Evolutionary conservation across 306 rosid genomes (phyloP).

Genomic region (Sesbania bispinosa): DNA sequence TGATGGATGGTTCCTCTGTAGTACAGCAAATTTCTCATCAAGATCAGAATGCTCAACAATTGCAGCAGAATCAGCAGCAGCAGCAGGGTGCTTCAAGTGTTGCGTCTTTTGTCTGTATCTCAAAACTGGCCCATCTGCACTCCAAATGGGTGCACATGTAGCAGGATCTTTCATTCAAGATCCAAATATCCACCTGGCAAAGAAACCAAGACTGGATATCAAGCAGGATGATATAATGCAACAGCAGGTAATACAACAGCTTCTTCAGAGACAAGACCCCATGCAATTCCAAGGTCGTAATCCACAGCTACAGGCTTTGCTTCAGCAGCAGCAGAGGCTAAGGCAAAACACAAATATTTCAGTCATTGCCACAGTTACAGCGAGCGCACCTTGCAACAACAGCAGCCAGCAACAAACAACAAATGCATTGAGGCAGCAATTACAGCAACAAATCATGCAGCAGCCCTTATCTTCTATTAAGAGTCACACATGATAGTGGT

Average conservation of each 20-base stretch:
- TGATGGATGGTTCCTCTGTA: conserved; percentile 84
- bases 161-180: conserved; percentile 75
- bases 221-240: conserved; percentile 81
- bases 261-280: conserved; percentile 81
- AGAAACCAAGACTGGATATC: conserved; percentile 80
- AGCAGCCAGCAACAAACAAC: conserved; percentile 69
- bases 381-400: conserved; percentile 73
- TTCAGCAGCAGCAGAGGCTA: conserved; percentile 77
- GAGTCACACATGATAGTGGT: conserved; percentile 68
- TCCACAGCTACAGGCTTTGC: conserved; percentile 69
- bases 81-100: conserved; percentile 74
- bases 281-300: conserved; percentile 74
- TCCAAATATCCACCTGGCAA: conserved; percentile 64
- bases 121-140: conserved; percentile 56
- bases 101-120: conserved; percentile 52
- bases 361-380: conserved; percentile 87
- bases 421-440: conserved; percentile 78
- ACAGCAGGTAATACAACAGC: conserved; percentile 77
- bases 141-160: conserved; percentile 55
- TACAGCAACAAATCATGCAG: conserved; percentile 73
- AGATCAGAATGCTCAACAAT: conserved; percentile 71
- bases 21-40: conserved; percentile 87
- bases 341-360: conserved; percentile 64
- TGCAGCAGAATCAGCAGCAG: conserved; percentile 64
- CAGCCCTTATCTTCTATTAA: conserved; percentile 53